These are phyloP conservation scores for Neocallimastix lanati DNA, from an alignment of 192 early-diverging fungal species.

Conservation along the genomic window DNA sequence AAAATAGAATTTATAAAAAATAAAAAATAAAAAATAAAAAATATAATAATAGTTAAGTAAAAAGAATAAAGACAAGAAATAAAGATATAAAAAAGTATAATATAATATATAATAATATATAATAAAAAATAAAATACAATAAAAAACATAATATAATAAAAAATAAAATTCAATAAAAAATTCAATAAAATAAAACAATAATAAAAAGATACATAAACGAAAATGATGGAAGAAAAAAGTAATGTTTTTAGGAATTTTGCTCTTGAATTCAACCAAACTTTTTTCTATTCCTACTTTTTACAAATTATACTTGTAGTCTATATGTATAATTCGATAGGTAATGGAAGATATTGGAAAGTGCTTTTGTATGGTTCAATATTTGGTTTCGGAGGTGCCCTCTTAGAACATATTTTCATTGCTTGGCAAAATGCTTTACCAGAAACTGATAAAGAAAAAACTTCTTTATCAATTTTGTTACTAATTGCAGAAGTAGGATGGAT, in stretches of 20 bases:
- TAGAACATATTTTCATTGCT: neutral
- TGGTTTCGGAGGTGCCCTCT: neutral
- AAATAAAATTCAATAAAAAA: no score
- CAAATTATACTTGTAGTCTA: neutral
- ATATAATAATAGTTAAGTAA: no score
- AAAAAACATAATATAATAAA: no score
- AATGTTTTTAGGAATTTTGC: neutral
- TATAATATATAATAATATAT: no score
- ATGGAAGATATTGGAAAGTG: neutral
- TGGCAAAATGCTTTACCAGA: neutral
- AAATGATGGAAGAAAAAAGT: neutral
- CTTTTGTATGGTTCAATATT: neutral
- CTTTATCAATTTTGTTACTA: neutral
- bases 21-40: no score
- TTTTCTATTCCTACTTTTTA: neutral
- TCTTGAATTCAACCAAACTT: neutral
- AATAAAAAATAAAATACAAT: no score
- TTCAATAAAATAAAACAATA: no score
- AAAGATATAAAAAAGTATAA: no score
- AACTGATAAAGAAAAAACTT: neutral
- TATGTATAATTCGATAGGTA: neutral
- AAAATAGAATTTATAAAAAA: no score
- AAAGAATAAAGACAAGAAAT: no score
- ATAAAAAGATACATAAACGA: no score
- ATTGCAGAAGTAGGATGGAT: neutral